Base-by-base conservation (phyloP, 192 early-diverging fungal genomes). In the Coemansia sp. region DNA sequence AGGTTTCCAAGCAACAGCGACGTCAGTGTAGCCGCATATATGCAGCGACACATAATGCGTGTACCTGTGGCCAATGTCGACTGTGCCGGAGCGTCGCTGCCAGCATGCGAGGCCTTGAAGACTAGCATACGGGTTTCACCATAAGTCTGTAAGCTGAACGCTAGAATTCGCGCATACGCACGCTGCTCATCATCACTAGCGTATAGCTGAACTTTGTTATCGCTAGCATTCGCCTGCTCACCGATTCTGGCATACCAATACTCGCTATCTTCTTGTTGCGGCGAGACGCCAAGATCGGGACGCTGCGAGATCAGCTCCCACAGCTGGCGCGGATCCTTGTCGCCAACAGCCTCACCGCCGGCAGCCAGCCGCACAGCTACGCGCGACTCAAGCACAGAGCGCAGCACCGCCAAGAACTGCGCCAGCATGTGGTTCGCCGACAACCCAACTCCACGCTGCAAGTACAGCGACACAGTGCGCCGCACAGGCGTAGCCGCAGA, bases 371-470 rank as follows among this genome's bases (percentile, higher is more conserved):
- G 61, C 37, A 56, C 32, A 0, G 67, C 77, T 38, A 71, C 61
- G 4, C 68, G 77, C 26, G 78, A 75, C 64, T 75, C 73, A 20
- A 81, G 78, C 49, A 81, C 64, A 4, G 78, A 66, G 24, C 74
- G 69, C 53, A 75, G 19, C 18, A 69, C 78, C 4, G 57, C 41
- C 52, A 75, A 61, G 45, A 66, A 63, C 59, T 66, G 78, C n/a
- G 57, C 68, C 39, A 70, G 48, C 38, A 75, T 53, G 12, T 68
- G 55, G 58, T 62, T 70, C 37, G 68, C 52, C 24, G 73, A 75
- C 48, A 75, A 18, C 3, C 62, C 59, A 2, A 75, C 35, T 20
- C 63, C 68, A 16, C 39, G 20, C 54, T 65, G 73, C 41, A 57
- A 37, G 49, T 75, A 75, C 48, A 65, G 68, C 48, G 59, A 38